Percentiles rank a stretch among this genome's conserved stretches.
Evolutionary conservation across 805 yeast species (phyloP).

Genomic region (Candida sphagnicola): DNA sequence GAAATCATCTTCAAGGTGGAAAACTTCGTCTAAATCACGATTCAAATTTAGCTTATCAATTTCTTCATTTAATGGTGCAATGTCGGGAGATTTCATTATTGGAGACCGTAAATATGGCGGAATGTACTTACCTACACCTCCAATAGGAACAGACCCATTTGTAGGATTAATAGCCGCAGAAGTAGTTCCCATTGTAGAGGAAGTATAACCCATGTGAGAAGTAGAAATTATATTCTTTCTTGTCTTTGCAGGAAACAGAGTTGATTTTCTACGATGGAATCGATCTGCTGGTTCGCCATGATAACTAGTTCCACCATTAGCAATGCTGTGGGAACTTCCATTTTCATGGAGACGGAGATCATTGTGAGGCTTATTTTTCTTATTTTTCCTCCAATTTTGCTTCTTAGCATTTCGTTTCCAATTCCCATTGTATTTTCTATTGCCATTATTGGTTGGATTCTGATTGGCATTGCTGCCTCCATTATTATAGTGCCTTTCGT

Average conservation of each 20-base stretch:
- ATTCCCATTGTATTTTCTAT: slow-evolving; percentile 9
- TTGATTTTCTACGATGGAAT: slow-evolving; percentile 16
- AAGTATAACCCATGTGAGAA: not conserved
- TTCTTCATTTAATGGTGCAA: slow-evolving; percentile 33
- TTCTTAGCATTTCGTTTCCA: slow-evolving; percentile 14
- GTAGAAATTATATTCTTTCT: not conserved
- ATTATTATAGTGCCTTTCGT: slow-evolving; percentile 2
- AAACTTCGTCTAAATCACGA: slow-evolving; percentile 34
- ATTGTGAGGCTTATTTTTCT: slow-evolving; percentile 2
- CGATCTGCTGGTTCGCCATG: not conserved
- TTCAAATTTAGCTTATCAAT: slow-evolving; percentile 24
- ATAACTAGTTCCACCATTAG: not conserved
- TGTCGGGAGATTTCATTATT: slow-evolving; percentile 26
- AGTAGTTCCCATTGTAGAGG: not conserved
- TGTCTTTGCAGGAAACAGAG: slow-evolving; percentile 19
- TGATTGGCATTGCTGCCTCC: slow-evolving; percentile 5
- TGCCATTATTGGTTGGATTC: slow-evolving; percentile 3
- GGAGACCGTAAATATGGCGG: slow-evolving; percentile 44
- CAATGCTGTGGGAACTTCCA: not conserved
- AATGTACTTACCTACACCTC: slow-evolving; percentile 29
- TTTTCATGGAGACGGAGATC: slow-evolving; percentile 1
- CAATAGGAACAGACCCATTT: slow-evolving; percentile 4
- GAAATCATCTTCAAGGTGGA: slow-evolving; percentile 40
- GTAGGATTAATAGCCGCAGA: slow-evolving; percentile 2
- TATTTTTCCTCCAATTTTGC: slow-evolving; percentile 13